Evolutionary conservation across 192 early-diverging fungal genomes (phyloP), one percentile per base, ranked within the genome.

Genomic region (Lobosporangium transversale): DNA sequence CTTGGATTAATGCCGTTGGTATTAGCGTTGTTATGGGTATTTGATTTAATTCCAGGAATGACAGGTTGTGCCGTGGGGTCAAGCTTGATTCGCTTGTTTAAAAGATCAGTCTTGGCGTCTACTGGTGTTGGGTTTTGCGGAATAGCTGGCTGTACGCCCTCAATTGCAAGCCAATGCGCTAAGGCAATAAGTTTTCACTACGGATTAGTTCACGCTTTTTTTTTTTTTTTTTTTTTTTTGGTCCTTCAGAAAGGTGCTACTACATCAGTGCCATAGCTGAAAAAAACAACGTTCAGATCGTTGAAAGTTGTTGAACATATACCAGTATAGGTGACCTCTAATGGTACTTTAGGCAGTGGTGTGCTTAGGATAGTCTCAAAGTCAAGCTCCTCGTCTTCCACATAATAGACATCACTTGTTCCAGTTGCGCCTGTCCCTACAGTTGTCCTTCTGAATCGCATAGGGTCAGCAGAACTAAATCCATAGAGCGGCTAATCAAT

Each of bases 111-210:
- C 58, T 87, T 89, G 30, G 83, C 86, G 62, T 88, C 85, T 51
- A 59, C 81, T 4, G 92, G 90, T 2, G 89, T 88, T 27, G 98
- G 98, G 65, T 99, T 99, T 75, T 99, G 97, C 18, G 94, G 91
- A 66, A 96, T 98, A 12, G 90, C 85, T 15, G 98, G 98, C 78
- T 99, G 98, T 15, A 98, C 95, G n/a, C 98, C 98, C 62, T 98
- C 98, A 61, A 99, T 93, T 2, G 98, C 97, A n/a, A 99, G 85
- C 95, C 96, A 98, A 68, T 98, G 97, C 11, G 92, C 95, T 82
- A 53, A 18, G 23, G 17, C 18, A 32, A 50, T 7, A 26, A 9
- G 24, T 50, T 26, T 15, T 50, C 27, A 26, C 7, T 4, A 21
- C 14, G 9, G 48, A 24, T n/a, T n/a, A n/a, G n/a, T n/a, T n/a